phyloP scores from a whole-genome alignment of 2,329 filamentous ascomycete genomes.

The Aureobasidium zeae region DNA sequence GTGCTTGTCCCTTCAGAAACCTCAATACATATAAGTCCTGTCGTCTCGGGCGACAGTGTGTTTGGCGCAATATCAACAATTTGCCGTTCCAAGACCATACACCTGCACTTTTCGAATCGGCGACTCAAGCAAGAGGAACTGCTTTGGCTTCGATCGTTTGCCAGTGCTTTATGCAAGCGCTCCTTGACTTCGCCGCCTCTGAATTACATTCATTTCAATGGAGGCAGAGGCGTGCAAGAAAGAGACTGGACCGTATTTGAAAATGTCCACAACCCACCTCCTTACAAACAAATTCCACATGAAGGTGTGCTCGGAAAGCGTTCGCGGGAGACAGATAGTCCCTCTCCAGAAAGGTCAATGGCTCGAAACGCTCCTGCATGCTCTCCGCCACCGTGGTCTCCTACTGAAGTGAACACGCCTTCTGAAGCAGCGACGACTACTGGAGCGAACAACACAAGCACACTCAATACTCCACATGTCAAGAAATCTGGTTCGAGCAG shows the following conservation, averaged over 20 bases:
- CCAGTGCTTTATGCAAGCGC: neutral
- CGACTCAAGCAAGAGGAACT: neutral
- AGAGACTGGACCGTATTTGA: neutral
- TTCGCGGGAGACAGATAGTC: neutral
- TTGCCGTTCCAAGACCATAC: neutral
- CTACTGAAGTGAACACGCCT: slow-evolving; percentile 1
- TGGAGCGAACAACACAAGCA: neutral
- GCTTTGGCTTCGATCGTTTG: neutral
- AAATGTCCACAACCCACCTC: neutral
- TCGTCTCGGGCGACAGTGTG: neutral
- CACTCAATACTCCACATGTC: neutral
- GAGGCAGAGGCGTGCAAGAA: slow-evolving; percentile 1
- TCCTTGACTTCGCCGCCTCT: neutral
- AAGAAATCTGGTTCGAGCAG: too few relatives aligned
- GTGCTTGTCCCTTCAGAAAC: neutral
- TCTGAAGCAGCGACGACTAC: neutral
- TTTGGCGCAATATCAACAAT: slow-evolving; percentile 1
- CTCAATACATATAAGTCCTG: neutral
- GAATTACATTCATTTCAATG: slow-evolving; percentile 1
- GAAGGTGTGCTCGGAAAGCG: neutral
- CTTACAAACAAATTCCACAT: slow-evolving; percentile 1
- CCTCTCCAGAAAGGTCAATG: neutral
- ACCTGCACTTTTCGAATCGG: neutral
- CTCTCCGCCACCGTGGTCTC: neutral
- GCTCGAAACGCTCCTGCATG: neutral